Evolutionary conservation across 805 yeast species (phyloP), one percentile per base, ranked within the genome.

Genomic region (Komagataella mondaviorum): DNA sequence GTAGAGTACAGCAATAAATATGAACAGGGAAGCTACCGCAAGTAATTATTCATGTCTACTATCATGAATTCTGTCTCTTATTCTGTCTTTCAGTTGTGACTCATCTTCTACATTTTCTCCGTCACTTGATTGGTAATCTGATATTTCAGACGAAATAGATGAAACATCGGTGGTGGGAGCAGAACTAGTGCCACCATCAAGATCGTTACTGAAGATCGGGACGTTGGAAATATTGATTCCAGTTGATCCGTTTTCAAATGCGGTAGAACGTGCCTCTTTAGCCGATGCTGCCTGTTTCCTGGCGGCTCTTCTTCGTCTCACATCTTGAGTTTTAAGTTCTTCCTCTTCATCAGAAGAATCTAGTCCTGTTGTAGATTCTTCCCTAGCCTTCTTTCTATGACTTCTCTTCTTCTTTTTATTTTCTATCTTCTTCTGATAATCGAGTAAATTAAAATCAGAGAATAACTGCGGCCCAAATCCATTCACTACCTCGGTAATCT

Each of bases 381-480:
- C 14, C 8, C 10, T 4, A 12, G 14, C 50, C 46, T 50, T 51
- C 48, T 56, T 51, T 39, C 44, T 46, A 39, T 43, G 55, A 54
- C 53, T 58, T 52, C 63, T 60, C 51, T 60, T 63, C 50, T 51
- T 50, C 55, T 60, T 51, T 50, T 66, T 66, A 7, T 60, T 55
- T 49, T 67, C 67, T 54, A 66, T 57, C 48, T 64, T 63, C 53
- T 73, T 70, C 54, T 71, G 73, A 55, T 73, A 63, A 52, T 76
- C 76, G 50, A 75, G 64, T 53, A 78, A 64, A 56, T 83, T 83
- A 62, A 90, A 86, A 66, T 90, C 96, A 4, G 96, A 91, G 73
- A 81, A 90, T 51, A 93, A 66, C 60, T 82, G 77, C 4, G 95
- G 93, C 0, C 97, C 98, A 53, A 82, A 76, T 47, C 76, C 79